Conservation (phyloP, 2,329 filamentous ascomycete species). For the Nigrospora sphaerica region DNA sequence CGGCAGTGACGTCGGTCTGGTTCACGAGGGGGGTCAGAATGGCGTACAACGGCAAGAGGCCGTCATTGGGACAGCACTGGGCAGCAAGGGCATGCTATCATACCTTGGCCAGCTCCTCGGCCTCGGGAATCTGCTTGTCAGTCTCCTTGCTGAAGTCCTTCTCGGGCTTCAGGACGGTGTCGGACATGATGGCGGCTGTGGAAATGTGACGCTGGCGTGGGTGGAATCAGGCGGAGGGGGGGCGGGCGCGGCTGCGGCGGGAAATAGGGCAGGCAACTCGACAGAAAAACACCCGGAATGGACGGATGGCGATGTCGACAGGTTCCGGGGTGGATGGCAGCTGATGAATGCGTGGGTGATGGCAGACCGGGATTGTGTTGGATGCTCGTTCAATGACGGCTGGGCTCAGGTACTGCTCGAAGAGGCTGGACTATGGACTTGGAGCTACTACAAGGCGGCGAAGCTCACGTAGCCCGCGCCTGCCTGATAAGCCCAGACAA, state of each 20-base stretch:
- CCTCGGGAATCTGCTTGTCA: constrained; percentile 84
- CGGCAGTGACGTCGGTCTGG: constrained; percentile 71
- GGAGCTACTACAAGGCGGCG: not conserved
- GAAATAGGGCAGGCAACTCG: not conserved
- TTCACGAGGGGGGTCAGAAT: constrained; percentile 19
- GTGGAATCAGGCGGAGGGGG: too few relatives aligned
- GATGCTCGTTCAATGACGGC: too few relatives aligned
- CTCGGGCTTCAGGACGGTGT: constrained; percentile 82
- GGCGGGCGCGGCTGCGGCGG: not conserved
- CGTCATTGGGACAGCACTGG: not conserved
- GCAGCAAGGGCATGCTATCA: constrained; percentile 4
- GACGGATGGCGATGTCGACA: too few relatives aligned
- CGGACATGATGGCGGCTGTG: constrained; percentile 59
- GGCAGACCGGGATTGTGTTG: too few relatives aligned
- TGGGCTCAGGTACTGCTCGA: too few relatives aligned
- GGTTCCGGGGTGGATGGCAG: too few relatives aligned
- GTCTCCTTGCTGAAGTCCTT: constrained; percentile 98
- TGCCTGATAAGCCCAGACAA: not conserved
- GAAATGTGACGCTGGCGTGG: not conserved
- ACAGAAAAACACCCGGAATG: too few relatives aligned
- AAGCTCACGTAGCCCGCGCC: not conserved
- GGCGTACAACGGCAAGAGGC: not conserved
- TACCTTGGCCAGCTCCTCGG: constrained; percentile 83
- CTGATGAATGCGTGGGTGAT: too few relatives aligned
- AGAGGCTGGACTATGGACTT: too few relatives aligned